These are phyloP conservation scores for Isabelozyma gotoi DNA, from an alignment of 805 yeast genomes.

Conservation along the genomic window DNA sequence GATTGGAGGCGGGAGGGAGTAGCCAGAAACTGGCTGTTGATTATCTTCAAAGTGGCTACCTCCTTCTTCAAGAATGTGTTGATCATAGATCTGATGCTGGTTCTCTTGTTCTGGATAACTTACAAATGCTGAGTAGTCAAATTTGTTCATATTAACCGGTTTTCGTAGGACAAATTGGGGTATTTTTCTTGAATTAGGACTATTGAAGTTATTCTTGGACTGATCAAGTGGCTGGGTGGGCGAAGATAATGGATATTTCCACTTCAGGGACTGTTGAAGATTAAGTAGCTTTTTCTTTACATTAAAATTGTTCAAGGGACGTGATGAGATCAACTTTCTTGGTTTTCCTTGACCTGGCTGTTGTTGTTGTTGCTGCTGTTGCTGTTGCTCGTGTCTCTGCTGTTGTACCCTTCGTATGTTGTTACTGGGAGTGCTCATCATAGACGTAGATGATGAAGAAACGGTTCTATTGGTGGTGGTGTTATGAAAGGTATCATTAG, in stretches of 20 bases:
- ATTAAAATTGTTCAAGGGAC: conserved; percentile 20
- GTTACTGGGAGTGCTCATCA: conserved; percentile 43
- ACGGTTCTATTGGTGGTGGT: conserved; percentile 26
- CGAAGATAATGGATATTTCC: conserved; percentile 3
- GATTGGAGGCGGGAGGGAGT: conserved; percentile 27
- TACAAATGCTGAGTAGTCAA: conserved; percentile 37
- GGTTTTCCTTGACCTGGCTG: conserved; percentile 10
- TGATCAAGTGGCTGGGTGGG: not conserved
- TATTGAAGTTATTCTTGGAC: conserved; percentile 2
- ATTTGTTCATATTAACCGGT: conserved; percentile 29
- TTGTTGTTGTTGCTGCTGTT: conserved; percentile 5
- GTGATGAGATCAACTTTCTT: conserved; percentile 6
- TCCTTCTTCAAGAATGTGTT: not conserved
- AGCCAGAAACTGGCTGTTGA: not conserved
- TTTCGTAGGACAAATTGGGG: conserved; percentile 27
- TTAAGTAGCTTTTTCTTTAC: conserved; percentile 39
- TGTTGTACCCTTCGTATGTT: conserved; percentile 33
- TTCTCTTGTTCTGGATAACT: conserved; percentile 16
- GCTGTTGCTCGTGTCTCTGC: conserved; percentile 13
- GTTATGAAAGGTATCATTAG: conserved; percentile 12
- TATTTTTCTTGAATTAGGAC: conserved; percentile 2
- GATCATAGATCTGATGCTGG: conserved; percentile 13
- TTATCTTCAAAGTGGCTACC: not conserved
- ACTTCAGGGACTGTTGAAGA: conserved; percentile 36
- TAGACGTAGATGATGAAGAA: conserved; percentile 36